A percentile compares a stretch with the other conserved stretches of the same genome.
Conservation (phyloP, 345 rosid genomes). For the Bruguiera parviflora region DNA sequence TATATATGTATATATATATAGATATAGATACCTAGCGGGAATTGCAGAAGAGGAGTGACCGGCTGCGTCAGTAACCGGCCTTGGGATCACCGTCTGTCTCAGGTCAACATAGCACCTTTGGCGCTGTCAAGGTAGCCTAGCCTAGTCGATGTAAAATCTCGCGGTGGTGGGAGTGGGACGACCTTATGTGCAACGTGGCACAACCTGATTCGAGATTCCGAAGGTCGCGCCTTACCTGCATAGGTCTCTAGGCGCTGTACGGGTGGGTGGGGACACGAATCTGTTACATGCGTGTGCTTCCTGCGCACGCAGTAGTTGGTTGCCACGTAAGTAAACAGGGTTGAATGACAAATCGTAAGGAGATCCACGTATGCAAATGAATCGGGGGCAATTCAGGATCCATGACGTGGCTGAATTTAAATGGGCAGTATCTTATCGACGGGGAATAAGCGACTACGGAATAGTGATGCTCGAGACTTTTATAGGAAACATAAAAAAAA, state of each 20-base stretch:
- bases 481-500: too few relatives aligned
- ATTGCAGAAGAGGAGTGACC: conserved; percentile 32
- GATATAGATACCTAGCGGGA: conserved; percentile 56
- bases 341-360: too few relatives aligned
- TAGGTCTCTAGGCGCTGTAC: conserved; percentile 1
- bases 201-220: neutral
- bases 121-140: neutral
- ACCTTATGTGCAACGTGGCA: conserved; percentile 22
- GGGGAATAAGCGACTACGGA: too few relatives aligned
- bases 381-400: too few relatives aligned
- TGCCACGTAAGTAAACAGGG: too few relatives aligned
- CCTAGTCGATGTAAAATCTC: conserved; percentile 34
- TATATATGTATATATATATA: too few relatives aligned
- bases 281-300: neutral
- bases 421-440: too few relatives aligned
- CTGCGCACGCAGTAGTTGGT: too few relatives aligned
- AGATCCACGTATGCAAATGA: too few relatives aligned
- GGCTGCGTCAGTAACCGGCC: conserved; percentile 30
- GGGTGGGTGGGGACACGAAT: neutral
- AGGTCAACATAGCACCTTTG: conserved; percentile 24
- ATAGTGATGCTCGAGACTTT: too few relatives aligned
- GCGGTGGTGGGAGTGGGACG: conserved; percentile 30
- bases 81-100: conserved; percentile 16
- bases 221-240: conserved; percentile 8
- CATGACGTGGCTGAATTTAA: too few relatives aligned